Base-by-base conservation (phyloP, 768 basidiomycete species). In the Boletus subcaerulescens region DNA sequence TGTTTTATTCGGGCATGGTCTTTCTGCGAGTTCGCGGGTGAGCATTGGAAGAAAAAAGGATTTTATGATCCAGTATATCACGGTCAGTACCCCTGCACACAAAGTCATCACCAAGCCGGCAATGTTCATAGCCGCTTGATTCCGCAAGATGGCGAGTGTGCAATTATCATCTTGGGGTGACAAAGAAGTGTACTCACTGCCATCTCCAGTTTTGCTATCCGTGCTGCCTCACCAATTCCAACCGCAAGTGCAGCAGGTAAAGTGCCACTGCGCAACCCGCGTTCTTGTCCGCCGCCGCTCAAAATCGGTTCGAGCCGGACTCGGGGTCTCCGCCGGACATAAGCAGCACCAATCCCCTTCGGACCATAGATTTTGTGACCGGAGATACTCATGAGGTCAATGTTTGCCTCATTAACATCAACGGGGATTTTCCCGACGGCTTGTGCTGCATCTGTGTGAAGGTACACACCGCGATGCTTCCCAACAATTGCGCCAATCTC, bases 301-400 rank as follows among this genome's bases (percentile, higher is more conserved):
- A 99, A 73, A 60, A 99, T 89, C 1, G 97, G 97, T 67, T 98
- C 97, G 62, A 98, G 74, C 49, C 97, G 80, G 38, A 98, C 97
- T 57, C 97, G 78, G 9, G 97, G 97, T 64, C 94, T 74, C 65
- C 97, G 76, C 57, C 97, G 80, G 47, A 99, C 94, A 72, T 98
- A 99, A 6, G 89, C 87, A 17, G 92, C 94, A 39, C 97, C 97
- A 32, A 98, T 73, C 8, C 97, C 97, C 71, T 99, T 99, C 5
- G 97, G 97, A 3, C 97, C 97, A 70, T 99, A 99, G 4, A 99
- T 72, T 76, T 99, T 99, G 78, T 99, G 97, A 1, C 91, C 97
- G 9, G 92, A 94, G 45, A 99, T 92, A 60, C 91, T 93, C 86
- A 98, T 85, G 42, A 97, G 78, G 75, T 99, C 97, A 53, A 98